Conservation (phyloP, 2,329 filamentous ascomycete genomes). For the Pseudopithomyces chartarum region DNA sequence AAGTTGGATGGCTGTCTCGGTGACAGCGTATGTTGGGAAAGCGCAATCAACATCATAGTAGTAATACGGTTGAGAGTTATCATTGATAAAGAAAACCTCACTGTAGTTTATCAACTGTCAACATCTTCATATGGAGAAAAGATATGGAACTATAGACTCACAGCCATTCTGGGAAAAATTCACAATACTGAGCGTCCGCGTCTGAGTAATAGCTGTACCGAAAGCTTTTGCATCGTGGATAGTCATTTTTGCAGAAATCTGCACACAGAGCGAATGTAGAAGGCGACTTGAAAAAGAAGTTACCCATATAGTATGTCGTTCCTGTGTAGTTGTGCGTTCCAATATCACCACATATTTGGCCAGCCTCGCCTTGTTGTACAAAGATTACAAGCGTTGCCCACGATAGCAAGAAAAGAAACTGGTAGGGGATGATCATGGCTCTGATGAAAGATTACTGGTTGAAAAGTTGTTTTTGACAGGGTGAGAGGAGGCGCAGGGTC, state of each 20-base stretch:
- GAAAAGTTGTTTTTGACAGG: neutral
- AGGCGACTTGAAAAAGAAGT: slow-evolving; percentile 28
- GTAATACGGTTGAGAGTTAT: slow-evolving; percentile 18
- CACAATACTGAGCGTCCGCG: slow-evolving; percentile 26
- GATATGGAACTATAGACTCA: slow-evolving; percentile 12
- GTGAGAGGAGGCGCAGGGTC: neutral
- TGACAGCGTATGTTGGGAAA: slow-evolving; percentile 16
- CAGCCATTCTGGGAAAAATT: slow-evolving; percentile 24
- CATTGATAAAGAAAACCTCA: slow-evolving; percentile 16
- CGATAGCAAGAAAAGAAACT: neutral
- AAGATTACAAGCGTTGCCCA: neutral
- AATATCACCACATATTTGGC: slow-evolving; percentile 16
- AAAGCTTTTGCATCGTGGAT: slow-evolving; percentile 19
- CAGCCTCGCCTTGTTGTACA: neutral
- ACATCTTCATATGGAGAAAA: neutral
- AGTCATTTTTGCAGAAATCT: slow-evolving; percentile 23
- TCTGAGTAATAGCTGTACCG: slow-evolving; percentile 24
- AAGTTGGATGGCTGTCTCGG: neutral
- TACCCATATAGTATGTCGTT: slow-evolving; percentile 25
- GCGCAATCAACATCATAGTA: slow-evolving; percentile 25
- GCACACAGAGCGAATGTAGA: slow-evolving; percentile 24
- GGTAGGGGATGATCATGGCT: neutral
- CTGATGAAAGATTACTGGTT: neutral
- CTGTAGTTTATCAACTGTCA: neutral
- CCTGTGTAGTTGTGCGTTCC: slow-evolving; percentile 16